These are phyloP conservation scores for Termitomyces sp. DNA, from an alignment of 768 basidiomycete genomes.

Conservation along the genomic window DNA sequence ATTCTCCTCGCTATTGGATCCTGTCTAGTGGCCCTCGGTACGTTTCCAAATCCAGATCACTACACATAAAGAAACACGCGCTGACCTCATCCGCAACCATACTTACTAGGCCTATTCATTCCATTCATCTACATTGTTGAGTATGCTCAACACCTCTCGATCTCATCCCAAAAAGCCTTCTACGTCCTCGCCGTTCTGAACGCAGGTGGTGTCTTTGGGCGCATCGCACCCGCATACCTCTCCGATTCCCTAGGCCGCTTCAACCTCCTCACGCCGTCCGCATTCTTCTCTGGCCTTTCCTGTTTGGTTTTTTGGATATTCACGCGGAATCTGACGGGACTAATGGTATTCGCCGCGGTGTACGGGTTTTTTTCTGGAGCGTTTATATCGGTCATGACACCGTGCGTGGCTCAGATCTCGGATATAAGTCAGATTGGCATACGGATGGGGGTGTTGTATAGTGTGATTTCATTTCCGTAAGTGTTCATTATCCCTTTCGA, in stretches of 20 bases:
- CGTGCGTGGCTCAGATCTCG: conserved; percentile 67
- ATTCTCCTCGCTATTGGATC: conserved; percentile 51
- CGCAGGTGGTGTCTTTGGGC: conserved; percentile 62
- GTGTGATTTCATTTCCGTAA: conserved; percentile 66
- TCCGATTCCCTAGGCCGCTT: conserved; percentile 66
- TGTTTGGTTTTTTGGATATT: conserved; percentile 59
- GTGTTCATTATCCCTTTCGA: conserved; percentile 26
- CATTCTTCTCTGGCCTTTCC: conserved; percentile 59
- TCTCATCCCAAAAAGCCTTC: conserved; percentile 40
- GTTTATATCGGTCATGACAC: conserved; percentile 64
- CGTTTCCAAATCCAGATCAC: conserved; percentile 16
- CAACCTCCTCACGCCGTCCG: conserved; percentile 62
- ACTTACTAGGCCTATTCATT: conserved; percentile 56
- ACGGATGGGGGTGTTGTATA: conserved; percentile 64
- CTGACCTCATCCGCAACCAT: not conserved
- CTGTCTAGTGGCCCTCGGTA: conserved; percentile 60
- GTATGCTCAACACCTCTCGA: conserved; percentile 45
- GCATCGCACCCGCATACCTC: conserved; percentile 58
- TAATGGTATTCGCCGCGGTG: conserved; percentile 49
- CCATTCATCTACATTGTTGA: conserved; percentile 70
- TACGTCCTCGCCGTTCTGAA: conserved; percentile 66
- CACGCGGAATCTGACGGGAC: conserved; percentile 32
- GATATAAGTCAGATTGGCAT: conserved; percentile 55
- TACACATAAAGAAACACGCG: not conserved
- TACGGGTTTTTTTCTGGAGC: conserved; percentile 70